Base-by-base conservation (phyloP, 1,284 basidiomycete species). In the Cryptococcus maquisensis region DNA sequence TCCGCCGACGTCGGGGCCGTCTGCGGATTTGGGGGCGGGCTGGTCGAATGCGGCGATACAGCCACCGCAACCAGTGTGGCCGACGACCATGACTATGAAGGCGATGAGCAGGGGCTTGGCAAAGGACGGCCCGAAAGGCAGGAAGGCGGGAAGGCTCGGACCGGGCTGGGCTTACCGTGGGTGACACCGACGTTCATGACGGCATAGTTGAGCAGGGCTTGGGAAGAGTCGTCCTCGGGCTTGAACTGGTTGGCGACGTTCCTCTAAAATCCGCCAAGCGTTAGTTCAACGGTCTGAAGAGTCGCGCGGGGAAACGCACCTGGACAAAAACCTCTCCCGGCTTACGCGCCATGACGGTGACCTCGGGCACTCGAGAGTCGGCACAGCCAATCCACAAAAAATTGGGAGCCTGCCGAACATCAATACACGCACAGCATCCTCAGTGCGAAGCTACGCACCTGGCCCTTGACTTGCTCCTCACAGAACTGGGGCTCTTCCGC, bases 11-110 rank as follows among this genome's bases (percentile, higher is more conserved):
- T 35, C 39, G 32, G 40, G 39, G 43, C 52, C 15, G 12, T 52
- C 38, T 72, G 65, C 26, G 75, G 69, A 37, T 40, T 48, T 49
- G 37, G 65, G 65, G 21, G 57, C 55, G 3, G 67, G 67, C 1
- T 68, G 58, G 36, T 57, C 67, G 56, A 84, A 86, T 0, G 87
- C 87, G 0, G 80, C 79, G 23, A 84, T 85, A 57, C 72, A 75
- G 15, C 89, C 90, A 55, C 88, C 90, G 68, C 90, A 93, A 60
- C 83, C 78, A 7, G 85, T 86, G 74, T 92, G 90, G 39, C 90
- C 90, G 21, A 86, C 87, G 59, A 93, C 78, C 55, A 90, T 79
- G 59, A 93, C 87, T 88, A 69, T 52, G 52, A 41, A 32, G 36
- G 6, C 7, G 23, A 35, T 41, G 13, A 38, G 21, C 35, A 9